Evolutionary conservation across 225 moss, liverwort and hornwort genomes (phyloP), one percentile per base, ranked within the genome.

Genomic region (Takakia lepidozioides): DNA sequence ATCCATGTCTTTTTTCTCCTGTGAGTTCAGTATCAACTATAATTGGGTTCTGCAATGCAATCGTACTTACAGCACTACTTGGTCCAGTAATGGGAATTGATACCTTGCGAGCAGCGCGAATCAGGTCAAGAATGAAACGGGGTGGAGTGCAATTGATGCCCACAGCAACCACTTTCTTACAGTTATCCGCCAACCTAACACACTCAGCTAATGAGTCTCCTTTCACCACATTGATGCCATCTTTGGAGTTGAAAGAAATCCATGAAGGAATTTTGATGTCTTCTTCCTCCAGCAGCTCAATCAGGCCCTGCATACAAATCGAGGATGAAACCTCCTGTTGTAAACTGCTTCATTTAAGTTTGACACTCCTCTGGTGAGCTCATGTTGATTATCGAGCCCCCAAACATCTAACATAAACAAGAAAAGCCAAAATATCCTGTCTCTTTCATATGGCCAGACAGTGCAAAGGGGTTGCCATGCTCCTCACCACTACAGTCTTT

Each of bases 61-160:
- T n/a, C n/a, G n/a, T n/a, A n/a, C n/a, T n/a, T n/a, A n/a, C n/a
- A n/a, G n/a, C n/a, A n/a, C n/a, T n/a, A n/a, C n/a, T n/a, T n/a
- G n/a, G n/a, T n/a, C n/a, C n/a, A n/a, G n/a, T n/a, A n/a, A n/a
- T n/a, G n/a, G n/a, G n/a, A n/a, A n/a, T n/a, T n/a, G n/a, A n/a
- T 80, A 87, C 92, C 82, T 83, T 66, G 35, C 76, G 80, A 22
- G 91, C 87, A 35, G 66, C 58, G 43, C 42, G 57, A 59, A 95
- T 81, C 23, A 95, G 80, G 52, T 73, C 82, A 35, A 60, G 55
- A 70, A 87, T 84, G 43, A 90, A 73, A 24, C 86, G 80, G 43
- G 98, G 98, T 45, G 98, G 87, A 38, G 91, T 98, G 51, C 98
- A 98, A 54, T 98, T 98, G 40, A 91, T 85, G 45, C 98, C 98